Base-by-base conservation (phyloP, 257 asterid genomes). In the Nicotiana benthamiana region DNA sequence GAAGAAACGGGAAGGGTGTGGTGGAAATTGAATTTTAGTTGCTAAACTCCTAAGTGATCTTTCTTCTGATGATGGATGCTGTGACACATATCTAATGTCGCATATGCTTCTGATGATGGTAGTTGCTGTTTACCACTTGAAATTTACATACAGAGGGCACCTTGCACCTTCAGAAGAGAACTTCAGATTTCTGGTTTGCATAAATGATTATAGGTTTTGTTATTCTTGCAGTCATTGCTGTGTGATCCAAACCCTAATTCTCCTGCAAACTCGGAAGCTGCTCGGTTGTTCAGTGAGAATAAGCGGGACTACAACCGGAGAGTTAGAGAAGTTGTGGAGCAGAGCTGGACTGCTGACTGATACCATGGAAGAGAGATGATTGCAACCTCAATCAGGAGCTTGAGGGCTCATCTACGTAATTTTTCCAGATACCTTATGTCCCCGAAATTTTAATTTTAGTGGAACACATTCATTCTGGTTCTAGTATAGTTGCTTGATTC, bases 181-280 rank as follows among this genome's bases (percentile, higher is more conserved):
- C 60, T 72, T 43, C 18, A 6, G 40, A 46, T 11, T 43, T 24
- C 16, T 46, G 51, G 24, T 15, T 48, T 74, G 79, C 43, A 4
- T 15, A 48, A 74, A 24, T 48, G 5, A 13, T 74, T 48, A 26
- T 74, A 27, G 46, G 2, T 48, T 5, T 32, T 51, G 54, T 22
- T 81, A 6, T 30, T 79, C 40, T 79, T 85, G 84, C 89, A 93
- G 97, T 93, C 97, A 18, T 84, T 91, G 86, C 84, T 93, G 82
- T 93, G 98, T 59, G 98, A 93, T 79, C 98, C 98, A 8, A 93
- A 93, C 78, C 97, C 98, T 0, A 93, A 93, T 87, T 92, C 97
- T 51, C 97, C 98, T 0, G 97, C 96, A 27, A 93, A 93, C 81
- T 92, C 96, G 15, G 97, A 92, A 87, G 98, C 97, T 46, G 98